A percentile compares a stretch with the other conserved stretches of the same genome.
Conservation (phyloP, 2,329 filamentous ascomycete species). For the Penicillium sp. region DNA sequence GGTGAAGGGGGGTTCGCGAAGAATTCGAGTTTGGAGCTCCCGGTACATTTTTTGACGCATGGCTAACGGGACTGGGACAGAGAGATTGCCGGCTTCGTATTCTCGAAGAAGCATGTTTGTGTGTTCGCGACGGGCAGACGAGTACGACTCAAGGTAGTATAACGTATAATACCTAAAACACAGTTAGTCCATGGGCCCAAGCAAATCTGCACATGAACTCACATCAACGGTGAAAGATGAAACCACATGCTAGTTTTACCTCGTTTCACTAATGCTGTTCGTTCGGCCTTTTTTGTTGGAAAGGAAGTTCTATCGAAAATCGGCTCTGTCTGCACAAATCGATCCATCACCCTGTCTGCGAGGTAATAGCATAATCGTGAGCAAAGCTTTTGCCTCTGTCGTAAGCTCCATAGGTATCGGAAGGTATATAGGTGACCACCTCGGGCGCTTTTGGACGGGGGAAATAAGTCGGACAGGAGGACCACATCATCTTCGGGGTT, state of each 20-base stretch:
- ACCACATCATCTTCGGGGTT: slow-evolving; percentile 46
- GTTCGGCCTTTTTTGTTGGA: slow-evolving; percentile 32
- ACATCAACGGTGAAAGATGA: slow-evolving; percentile 44
- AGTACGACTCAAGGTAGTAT: slow-evolving; percentile 44
- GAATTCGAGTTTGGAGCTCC: slow-evolving; percentile 37
- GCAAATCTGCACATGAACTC: slow-evolving; percentile 8
- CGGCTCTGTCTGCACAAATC: slow-evolving; percentile 35
- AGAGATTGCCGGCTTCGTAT: slow-evolving; percentile 39
- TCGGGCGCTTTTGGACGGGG: slow-evolving; percentile 36
- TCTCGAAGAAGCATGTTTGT: slow-evolving; percentile 38
- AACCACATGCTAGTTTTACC: slow-evolving; percentile 38
- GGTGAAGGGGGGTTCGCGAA: slow-evolving; percentile 42
- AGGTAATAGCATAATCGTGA: slow-evolving; percentile 42
- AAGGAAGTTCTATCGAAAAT: slow-evolving; percentile 33
- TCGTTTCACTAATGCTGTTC: slow-evolving; percentile 34
- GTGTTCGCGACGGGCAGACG: slow-evolving; percentile 37
- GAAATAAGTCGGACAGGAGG: slow-evolving; percentile 45
- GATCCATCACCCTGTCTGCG: slow-evolving; percentile 43
- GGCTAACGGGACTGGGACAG: slow-evolving; percentile 36
- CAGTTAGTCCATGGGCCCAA: neutral
- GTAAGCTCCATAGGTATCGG: slow-evolving; percentile 39
- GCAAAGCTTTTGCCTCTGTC: slow-evolving; percentile 40
- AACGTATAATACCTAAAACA: slow-evolving; percentile 39
- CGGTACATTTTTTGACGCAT: slow-evolving; percentile 38
- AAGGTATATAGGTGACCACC: slow-evolving; percentile 43